Evolutionary conservation across 1,284 basidiomycete genomes (phyloP).

Genomic region (Gastroboletus turbinatus): DNA sequence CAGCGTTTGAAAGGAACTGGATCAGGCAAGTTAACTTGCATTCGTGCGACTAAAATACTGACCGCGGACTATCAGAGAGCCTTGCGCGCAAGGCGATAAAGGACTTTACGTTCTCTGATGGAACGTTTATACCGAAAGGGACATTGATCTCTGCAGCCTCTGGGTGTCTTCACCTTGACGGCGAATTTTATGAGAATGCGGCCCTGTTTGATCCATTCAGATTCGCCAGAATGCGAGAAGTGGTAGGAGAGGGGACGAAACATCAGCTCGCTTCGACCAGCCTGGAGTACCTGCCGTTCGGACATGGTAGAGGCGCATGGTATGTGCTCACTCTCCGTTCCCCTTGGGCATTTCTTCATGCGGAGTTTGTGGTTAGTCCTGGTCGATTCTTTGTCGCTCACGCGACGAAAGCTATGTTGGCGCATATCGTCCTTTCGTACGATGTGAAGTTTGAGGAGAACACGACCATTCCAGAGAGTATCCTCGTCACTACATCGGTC

Average conservation of each 20-base stretch:
- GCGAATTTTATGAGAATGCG: constrained; percentile 26
- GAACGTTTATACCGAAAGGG: constrained; percentile 41
- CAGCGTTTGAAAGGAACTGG: constrained; percentile 35
- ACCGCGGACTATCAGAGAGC: constrained; percentile 25
- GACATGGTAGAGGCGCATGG: constrained; percentile 22
- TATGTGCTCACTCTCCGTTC: background rate
- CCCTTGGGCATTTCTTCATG: background rate
- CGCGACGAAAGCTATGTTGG: constrained; percentile 31
- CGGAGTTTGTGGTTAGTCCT: constrained; percentile 18
- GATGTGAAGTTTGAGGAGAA: constrained; percentile 28
- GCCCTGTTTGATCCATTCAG: constrained; percentile 35
- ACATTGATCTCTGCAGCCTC: constrained; percentile 29
- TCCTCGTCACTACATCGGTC: background rate
- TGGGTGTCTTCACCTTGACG: constrained; percentile 28
- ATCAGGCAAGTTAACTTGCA: constrained; percentile 22
- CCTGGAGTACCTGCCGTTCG: constrained; percentile 20
- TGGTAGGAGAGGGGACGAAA: constrained; percentile 12
- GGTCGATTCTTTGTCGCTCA: constrained; percentile 34
- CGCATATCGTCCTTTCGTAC: constrained; percentile 28
- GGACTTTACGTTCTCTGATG: constrained; percentile 44
- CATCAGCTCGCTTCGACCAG: constrained; percentile 19
- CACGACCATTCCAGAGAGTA: constrained; percentile 26
- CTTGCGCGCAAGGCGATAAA: constrained; percentile 36
- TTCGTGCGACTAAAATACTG: background rate
- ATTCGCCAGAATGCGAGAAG: constrained; percentile 25